phyloP scores from a whole-genome alignment of 805 yeast genomes.

The Lachancea sp. region DNA sequence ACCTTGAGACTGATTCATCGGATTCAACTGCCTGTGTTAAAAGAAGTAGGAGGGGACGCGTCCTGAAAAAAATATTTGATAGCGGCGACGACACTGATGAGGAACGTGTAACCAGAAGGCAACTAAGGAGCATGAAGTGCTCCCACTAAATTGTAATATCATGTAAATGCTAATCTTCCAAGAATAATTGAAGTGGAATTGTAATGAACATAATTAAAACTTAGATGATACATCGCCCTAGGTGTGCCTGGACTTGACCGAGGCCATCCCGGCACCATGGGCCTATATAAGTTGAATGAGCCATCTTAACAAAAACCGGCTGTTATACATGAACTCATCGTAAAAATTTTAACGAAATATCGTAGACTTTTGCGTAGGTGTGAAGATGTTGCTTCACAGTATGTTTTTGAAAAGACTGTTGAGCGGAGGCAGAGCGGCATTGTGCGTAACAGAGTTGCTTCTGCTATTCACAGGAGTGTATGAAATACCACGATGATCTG shows the following conservation, averaged over 20 bases:
- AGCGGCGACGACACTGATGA: slow-evolving; percentile 6
- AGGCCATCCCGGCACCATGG: background rate
- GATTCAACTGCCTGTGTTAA: background rate
- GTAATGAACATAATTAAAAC: slow-evolving; percentile 3
- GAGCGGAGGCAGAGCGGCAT: slow-evolving; percentile 24
- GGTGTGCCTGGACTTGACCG: background rate
- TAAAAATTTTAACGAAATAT: background rate
- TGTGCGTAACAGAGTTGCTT: slow-evolving; percentile 5
- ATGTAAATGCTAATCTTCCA: background rate
- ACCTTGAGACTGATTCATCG: background rate
- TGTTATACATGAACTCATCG: slow-evolving; percentile 5
- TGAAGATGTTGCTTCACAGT: slow-evolving; percentile 8
- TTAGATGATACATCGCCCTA: slow-evolving; percentile 4
- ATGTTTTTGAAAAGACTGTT: slow-evolving; percentile 24
- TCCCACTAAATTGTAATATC: slow-evolving; percentile 5
- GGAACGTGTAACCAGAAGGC: background rate
- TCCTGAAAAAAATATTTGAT: slow-evolving; percentile 1
- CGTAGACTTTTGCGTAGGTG: background rate
- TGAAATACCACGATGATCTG: slow-evolving; percentile 6
- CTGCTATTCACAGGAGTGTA: slow-evolving; percentile 1
- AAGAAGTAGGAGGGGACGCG: slow-evolving; percentile 7
- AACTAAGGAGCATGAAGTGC: slow-evolving; percentile 5
- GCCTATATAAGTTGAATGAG: background rate
- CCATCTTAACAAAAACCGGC: slow-evolving; percentile 4
- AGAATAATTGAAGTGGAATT: background rate